Evolutionary conservation across 2,329 filamentous ascomycete species (phyloP), one percentile per base, ranked within the genome.

Genomic region (Diaporthe velutina): DNA sequence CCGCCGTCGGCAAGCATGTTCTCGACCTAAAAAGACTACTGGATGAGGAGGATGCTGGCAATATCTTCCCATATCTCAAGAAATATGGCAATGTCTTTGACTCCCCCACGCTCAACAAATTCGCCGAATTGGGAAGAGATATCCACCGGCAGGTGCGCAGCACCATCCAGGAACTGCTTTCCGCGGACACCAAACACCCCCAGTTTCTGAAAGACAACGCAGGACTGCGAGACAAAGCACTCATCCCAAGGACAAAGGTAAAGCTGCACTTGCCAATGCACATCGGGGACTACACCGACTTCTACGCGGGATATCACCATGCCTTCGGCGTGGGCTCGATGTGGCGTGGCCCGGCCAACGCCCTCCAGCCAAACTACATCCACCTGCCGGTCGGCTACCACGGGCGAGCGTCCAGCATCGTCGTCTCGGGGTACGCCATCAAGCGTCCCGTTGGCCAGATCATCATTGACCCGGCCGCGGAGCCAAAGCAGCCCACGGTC

Each of bases 241-340:
- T 96, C 17, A 76, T 95, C 4, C 89, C 88, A 0, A 87, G 91
- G 64, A 85, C 86, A 6, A 85, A 90, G 28, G 90, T 92, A 66
- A 89, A 87, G 76, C 92, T 89, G 80, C 93, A 96, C 79, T 80
- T 96, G 10, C 94, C 94, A 2, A 92, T 97, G 90, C 87, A 88
- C 72, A 95, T 96, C 78, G 93, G 93, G 35, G 94, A 96, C 82
- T 97, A 96, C 82, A 95, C 94, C 1, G 94, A 97, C 83, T 97
- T 97, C 85, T 97, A 95, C 80, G 94, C 93, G 13, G 94, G 94
- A 19, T 85, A 93, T 77, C 93, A 96, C 81, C 94, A 97, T 83
- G 94, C 94, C 25, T 93, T 91, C 84, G 77, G 79, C 74, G 89
- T 93, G 22, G 94, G 93, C 5, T 87, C 89, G 15, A 87, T 96